Conservation (phyloP, 2,329 filamentous ascomycete species). For the Fusarium coffeatum region DNA sequence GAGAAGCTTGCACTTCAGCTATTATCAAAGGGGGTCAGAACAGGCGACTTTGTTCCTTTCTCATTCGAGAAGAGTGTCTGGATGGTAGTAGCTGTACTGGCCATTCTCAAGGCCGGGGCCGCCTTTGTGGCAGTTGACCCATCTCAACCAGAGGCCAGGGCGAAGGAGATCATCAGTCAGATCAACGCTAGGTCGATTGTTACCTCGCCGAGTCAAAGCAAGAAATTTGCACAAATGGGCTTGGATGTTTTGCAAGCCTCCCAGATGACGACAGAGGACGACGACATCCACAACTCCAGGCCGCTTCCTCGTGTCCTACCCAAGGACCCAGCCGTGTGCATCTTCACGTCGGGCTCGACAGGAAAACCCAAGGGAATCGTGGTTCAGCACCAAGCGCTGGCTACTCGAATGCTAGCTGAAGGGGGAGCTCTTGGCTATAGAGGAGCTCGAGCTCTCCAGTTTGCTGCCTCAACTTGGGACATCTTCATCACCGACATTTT, state of each 20-base stretch:
- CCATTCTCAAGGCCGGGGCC: background rate
- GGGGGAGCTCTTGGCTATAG: background rate
- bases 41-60: background rate
- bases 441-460: slow-evolving; percentile 1
- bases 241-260: background rate
- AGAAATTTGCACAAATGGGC: background rate
- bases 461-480: slow-evolving; percentile 1
- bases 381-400: background rate
- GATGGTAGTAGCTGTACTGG: background rate
- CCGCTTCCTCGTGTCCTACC: background rate
- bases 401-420: background rate
- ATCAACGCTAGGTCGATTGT: background rate
- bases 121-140: slow-evolving; percentile 1
- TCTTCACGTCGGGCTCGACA: slow-evolving; percentile 1
- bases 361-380: slow-evolving; percentile 1
- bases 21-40: background rate
- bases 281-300: background rate
- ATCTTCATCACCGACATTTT: slow-evolving; percentile 4
- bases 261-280: background rate
- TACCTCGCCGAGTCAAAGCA: background rate
- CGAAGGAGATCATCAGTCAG: background rate
- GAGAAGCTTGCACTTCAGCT: background rate
- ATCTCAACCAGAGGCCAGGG: background rate
- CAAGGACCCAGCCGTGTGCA: background rate
- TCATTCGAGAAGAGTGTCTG: slow-evolving; percentile 4